These are phyloP conservation scores for Viola pubescens DNA, from an alignment of 441 rosid genomes.

Conservation along the genomic window DNA sequence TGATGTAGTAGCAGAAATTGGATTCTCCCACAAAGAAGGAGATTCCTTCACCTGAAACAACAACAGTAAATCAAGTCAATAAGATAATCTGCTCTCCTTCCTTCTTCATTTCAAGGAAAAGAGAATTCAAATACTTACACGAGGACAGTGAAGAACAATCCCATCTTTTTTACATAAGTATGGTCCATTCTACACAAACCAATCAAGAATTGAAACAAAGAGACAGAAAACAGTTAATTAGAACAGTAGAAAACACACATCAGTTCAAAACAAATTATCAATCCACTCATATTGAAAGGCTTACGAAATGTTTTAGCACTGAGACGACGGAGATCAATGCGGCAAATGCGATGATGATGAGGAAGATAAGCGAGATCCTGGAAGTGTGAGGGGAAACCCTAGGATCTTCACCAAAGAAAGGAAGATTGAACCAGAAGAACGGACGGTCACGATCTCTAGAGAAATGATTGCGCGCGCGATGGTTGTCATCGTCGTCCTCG, in stretches of 20 bases:
- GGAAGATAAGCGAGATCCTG: conserved; percentile 50
- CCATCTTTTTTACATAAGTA: conserved; percentile 95
- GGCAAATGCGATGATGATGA: conserved; percentile 35
- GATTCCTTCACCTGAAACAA: conserved; percentile 70
- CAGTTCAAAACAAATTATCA: background rate
- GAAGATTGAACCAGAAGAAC: conserved; percentile 39
- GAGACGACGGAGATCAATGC: conserved; percentile 65
- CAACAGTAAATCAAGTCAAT: conserved; percentile 9
- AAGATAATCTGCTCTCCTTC: conserved; percentile 1
- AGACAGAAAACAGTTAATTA: background rate
- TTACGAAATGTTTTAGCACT: conserved; percentile 61
- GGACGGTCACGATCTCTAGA: conserved; percentile 81
- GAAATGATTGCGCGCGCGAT: conserved; percentile 43
- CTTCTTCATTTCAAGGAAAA: background rate
- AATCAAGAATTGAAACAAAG: background rate
- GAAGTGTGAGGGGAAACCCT: conserved; percentile 54
- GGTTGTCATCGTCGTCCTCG: conserved; percentile 29
- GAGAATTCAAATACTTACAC: conserved; percentile 42
- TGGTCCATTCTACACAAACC: conserved; percentile 55
- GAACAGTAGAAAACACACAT: background rate
- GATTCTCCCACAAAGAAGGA: conserved; percentile 96
- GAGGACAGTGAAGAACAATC: conserved; percentile 86
- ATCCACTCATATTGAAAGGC: conserved; percentile 12
- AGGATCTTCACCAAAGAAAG: conserved; percentile 64
- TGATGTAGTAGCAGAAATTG: conserved; percentile 84